Base-by-base conservation (phyloP, 2,329 filamentous ascomycete species). In the Exophiala sp. region DNA sequence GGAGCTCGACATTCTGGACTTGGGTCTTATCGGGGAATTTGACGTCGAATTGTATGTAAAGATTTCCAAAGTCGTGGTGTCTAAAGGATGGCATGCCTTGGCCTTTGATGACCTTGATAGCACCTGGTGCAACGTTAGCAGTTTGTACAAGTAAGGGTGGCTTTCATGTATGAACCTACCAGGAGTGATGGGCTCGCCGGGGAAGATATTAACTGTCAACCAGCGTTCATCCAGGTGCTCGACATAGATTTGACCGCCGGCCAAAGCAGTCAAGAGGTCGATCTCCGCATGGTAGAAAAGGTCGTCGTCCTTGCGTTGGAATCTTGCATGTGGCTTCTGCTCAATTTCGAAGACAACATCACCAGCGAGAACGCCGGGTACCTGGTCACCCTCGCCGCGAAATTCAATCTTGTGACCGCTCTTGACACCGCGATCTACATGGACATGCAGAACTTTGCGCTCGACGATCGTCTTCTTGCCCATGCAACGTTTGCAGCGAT, bases 311-410 rank as follows among this genome's bases (percentile, higher is more conserved):
- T 94, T 95, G 65, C 94, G 88, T 69, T 92, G 91, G 81, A 99
- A 99, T 60, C 94, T 87, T 24, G 87, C 62, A 73, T 99, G 94
- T n/a, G 91, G 91, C 83, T 99, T 99, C 80, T 97, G 91, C 75
- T 97, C 92, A 62, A 99, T 97, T 77, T 97, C 91, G 70, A 99
- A 99, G 59, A 96, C 88, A 54, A 99, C 94, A 69, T 99, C 95
- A 62, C 95, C 94, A 12, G 94, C 88, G 70, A 95, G 83, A 49
- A 95, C 88, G 62, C 91, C 92, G 16, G 94, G 94, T 54, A 91
- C 85, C 71, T 97, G 94, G 71, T 99, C 94, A 74, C 94, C 94
- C 72, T 99, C 94, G 54, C 94, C 94, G 53, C 88, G 85, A 81
- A 97, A 99, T 71, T 96, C 91, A 63, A 99, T 90, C 80, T 95